phyloP scores from a whole-genome alignment of 208 protist species.

The Leishmania gerbilli region DNA sequence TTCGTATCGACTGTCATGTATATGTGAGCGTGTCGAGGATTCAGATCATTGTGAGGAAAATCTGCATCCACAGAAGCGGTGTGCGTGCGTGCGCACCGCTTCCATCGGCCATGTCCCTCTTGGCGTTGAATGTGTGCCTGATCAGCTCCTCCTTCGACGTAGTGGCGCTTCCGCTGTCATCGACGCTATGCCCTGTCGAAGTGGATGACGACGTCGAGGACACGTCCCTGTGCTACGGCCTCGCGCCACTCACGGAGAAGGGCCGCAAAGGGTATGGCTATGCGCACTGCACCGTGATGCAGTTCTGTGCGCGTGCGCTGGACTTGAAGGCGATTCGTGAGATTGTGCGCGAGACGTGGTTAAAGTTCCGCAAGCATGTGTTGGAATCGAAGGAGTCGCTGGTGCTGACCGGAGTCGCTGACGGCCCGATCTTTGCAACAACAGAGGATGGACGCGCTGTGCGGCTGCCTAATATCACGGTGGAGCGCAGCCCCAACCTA shows the following conservation, averaged over 20 bases:
- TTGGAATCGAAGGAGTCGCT: slow-evolving; percentile 43
- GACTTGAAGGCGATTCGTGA: slow-evolving; percentile 49
- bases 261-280: slow-evolving; percentile 55
- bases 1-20: not conserved
- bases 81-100: not conserved
- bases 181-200: slow-evolving; percentile 50
- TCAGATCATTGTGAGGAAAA: not conserved
- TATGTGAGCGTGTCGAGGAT: not conserved
- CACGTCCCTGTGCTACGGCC: slow-evolving; percentile 44
- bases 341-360: slow-evolving; percentile 47
- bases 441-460: slow-evolving; percentile 40
- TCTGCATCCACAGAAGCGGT: not conserved
- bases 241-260: slow-evolving; percentile 57
- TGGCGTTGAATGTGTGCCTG: slow-evolving; percentile 75
- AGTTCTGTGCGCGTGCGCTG: slow-evolving; percentile 61
- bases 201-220: slow-evolving; percentile 41
- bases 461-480: slow-evolving; percentile 57
- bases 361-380: slow-evolving; percentile 28
- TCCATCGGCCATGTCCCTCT: slow-evolving; percentile 40
- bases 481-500: slow-evolving; percentile 45
- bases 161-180: slow-evolving; percentile 68
- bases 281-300: slow-evolving; percentile 76
- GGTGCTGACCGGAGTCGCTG: slow-evolving; percentile 35
- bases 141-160: slow-evolving; percentile 69
- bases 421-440: slow-evolving; percentile 52